phyloP scores from a whole-genome alignment of 2,329 filamentous ascomycete species.

The Neonectria faginata region DNA sequence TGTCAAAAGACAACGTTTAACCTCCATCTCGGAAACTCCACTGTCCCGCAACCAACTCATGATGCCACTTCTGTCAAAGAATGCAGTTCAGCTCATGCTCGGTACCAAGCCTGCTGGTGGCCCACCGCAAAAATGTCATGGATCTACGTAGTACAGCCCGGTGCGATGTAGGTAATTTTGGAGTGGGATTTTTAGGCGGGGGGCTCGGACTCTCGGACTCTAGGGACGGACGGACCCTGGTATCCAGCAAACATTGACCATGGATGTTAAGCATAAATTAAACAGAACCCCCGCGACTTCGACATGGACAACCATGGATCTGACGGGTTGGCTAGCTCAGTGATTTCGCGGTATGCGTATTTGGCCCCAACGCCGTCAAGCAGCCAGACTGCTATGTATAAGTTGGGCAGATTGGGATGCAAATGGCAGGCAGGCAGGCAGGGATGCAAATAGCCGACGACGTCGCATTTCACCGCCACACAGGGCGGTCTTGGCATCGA shows the following conservation, averaged over 20 bases:
- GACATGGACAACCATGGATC: background rate
- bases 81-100: background rate
- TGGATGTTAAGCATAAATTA: background rate
- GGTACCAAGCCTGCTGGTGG: background rate
- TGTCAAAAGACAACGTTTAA: no score
- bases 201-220: background rate
- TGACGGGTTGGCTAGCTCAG: background rate
- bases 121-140: no score
- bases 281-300: background rate
- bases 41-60: background rate
- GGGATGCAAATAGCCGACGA: background rate
- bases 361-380: background rate
- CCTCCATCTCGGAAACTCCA: background rate
- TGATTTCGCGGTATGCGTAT: no score
- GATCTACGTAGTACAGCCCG: no score
- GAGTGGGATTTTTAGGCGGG: no score
- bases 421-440: background rate
- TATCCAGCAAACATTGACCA: background rate
- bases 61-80: background rate
- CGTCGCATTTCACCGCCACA: conserved; percentile 5
- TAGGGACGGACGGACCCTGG: background rate
- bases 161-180: no score
- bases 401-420: background rate
- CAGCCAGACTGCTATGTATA: no score
- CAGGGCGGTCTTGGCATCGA: conserved; percentile 3